Evolutionary conservation across 1,284 basidiomycete genomes (phyloP).

Genomic region (Leccinum fallax): DNA sequence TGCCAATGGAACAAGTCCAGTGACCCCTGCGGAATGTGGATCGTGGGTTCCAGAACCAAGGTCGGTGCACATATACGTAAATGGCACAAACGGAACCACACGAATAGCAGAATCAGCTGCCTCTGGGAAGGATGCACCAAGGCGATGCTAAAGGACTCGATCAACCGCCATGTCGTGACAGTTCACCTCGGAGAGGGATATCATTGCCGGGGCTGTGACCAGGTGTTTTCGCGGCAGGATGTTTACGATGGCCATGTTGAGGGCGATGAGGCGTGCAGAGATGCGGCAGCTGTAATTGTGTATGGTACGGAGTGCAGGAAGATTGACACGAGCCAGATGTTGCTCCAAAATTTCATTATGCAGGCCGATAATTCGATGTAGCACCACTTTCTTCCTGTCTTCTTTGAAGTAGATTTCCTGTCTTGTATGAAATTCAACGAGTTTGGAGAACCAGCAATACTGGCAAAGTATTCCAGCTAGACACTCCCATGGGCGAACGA

Average conservation of each 20-base stretch:
- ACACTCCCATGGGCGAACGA: too few species aligned
- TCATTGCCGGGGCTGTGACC: constrained; percentile 9
- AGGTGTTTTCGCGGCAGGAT: constrained; percentile 10
- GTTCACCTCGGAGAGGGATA: constrained; percentile 18
- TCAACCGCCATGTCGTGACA: constrained; percentile 14
- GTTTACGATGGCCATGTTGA: constrained; percentile 12
- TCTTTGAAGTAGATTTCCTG: neutral
- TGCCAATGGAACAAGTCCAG: constrained; percentile 14
- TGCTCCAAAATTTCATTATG: neutral
- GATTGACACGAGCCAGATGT: neutral
- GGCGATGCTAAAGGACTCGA: constrained; percentile 12
- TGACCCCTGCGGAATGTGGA: constrained; percentile 20
- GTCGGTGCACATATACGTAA: constrained; percentile 12
- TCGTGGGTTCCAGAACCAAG: constrained; percentile 5
- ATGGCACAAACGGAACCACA: constrained; percentile 5
- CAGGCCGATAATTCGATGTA: neutral
- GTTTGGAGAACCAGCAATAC: too few species aligned
- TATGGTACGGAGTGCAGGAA: constrained; percentile 7
- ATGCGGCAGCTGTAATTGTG: neutral
- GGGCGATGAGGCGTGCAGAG: neutral
- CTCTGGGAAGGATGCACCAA: constrained; percentile 14
- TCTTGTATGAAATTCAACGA: neutral
- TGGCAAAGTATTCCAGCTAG: too few species aligned
- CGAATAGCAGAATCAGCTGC: neutral
- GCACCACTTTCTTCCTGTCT: neutral